Evolutionary conservation across 768 basidiomycete species (phyloP), one percentile per base, ranked within the genome.

Genomic region (Hortiboletus flavorubellus): DNA sequence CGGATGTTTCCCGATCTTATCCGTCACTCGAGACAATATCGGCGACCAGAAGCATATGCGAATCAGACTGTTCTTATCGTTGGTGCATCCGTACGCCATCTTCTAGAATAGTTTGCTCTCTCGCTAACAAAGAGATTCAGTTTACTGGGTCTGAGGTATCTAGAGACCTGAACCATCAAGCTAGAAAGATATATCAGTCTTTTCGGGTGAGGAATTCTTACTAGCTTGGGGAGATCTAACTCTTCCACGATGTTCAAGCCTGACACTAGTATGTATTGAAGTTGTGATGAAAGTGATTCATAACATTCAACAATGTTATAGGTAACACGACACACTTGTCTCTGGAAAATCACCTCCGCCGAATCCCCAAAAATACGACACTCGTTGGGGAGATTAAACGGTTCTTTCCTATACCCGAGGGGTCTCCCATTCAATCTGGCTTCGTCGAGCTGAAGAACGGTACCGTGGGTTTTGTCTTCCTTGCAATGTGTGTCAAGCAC

Each of bases 21-120:
- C 26, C 56, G 59, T 10, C 78, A 80, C 57, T 74, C 77, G 9
- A 63, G 77, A 35, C 73, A 75, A 43, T 80, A 79, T 55, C 67
- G 77, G 7, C 63, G 62, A 45, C 78, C 79, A 2, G 72, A 76
- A 29, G 37, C 55, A 2, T 74, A 69, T 38, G 33, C 46, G 15
- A 70, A 73, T 48, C 61, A 78, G 53, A 78, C 72, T 5, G 72
- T 77, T 0, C 68, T 79, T 2, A 65, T 80, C 50, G 62, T 80
- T 35, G 77, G 78, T 21, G 55, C 51, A 41, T 43, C 60, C 21
- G 60, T 61, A 57, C 14, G 59, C 34, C 33, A 31, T n/a, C 8
- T 2, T 5, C 11, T 5, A 1, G 8, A 26, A 16, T 6, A 5
- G 11, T 31, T 10, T 42, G 11, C 4, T 2, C n/a, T 12, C n/a